Percentiles rank a stretch among this genome's conserved stretches.
These are phyloP conservation scores for Platanthera zijinensis DNA, from an alignment of 106 monocot species.

Conservation along the genomic window DNA sequence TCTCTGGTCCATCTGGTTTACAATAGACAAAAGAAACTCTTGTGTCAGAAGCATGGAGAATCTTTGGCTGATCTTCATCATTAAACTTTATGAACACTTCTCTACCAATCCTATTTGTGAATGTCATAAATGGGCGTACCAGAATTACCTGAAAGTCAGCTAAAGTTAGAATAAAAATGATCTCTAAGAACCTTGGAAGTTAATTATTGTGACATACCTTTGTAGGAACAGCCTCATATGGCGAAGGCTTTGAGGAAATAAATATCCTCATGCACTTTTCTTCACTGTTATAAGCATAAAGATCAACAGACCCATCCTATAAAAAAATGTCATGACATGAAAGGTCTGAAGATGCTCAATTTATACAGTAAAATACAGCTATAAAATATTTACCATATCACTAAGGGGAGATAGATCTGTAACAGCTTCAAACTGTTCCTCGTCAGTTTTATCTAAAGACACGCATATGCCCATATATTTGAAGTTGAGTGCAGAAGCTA, in stretches of 20 bases:
- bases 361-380: not conserved
- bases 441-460: constrained; percentile 40
- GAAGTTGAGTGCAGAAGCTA: constrained; percentile 72
- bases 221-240: constrained; percentile 81
- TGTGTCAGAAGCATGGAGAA: constrained; percentile 49
- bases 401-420: constrained; percentile 72
- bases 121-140: constrained; percentile 81
- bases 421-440: constrained; percentile 47
- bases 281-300: constrained; percentile 71
- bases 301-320: constrained; percentile 92
- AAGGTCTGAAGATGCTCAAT: not conserved
- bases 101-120: constrained; percentile 82
- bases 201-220: constrained; percentile 45
- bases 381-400: constrained; percentile 60
- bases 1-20: constrained; percentile 39
- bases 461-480: constrained; percentile 61
- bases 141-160: constrained; percentile 63
- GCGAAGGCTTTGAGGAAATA: constrained; percentile 80
- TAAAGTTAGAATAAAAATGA: not conserved
- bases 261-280: constrained; percentile 67
- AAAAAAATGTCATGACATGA: constrained; percentile 4
- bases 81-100: constrained; percentile 65
- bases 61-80: constrained; percentile 52
- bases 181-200: not conserved
- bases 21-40: constrained; percentile 59